Percentiles rank a stretch among this genome's conserved stretches.
Conservation (phyloP, 805 yeast species). For the Candida piceae region DNA sequence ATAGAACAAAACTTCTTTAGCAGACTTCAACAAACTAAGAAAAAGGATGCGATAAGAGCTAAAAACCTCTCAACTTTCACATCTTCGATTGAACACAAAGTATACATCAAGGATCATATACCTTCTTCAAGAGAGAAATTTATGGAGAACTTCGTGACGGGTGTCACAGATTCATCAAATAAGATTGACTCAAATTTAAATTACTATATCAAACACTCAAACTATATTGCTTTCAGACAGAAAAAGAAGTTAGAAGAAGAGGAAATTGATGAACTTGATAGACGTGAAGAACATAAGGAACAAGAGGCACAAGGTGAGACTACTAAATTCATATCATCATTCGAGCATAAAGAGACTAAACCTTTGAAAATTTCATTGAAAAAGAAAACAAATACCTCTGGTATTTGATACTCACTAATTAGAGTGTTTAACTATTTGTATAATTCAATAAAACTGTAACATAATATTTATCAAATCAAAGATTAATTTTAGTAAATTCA, state of each 20-base stretch:
- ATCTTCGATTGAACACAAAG: conserved; percentile 24
- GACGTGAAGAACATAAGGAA: conserved; percentile 31
- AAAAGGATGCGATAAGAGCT: conserved; percentile 26
- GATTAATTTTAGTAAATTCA: no score
- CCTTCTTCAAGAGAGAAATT: conserved; percentile 22
- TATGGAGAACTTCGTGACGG: conserved; percentile 25
- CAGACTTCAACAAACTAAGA: conserved; percentile 15
- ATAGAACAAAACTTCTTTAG: conserved; percentile 12
- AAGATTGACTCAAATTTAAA: conserved; percentile 29
- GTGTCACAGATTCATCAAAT: conserved; percentile 20
- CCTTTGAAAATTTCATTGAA: conserved; percentile 21
- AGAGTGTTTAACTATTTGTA: no score
- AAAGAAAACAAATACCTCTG: conserved; percentile 5
- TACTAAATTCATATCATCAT: conserved; percentile 14
- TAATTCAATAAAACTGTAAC: no score
- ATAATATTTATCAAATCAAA: no score
- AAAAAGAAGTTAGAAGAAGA: conserved; percentile 38
- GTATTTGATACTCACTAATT: no score
- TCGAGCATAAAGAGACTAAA: conserved; percentile 8
- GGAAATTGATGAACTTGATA: conserved; percentile 35
- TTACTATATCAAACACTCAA: conserved; percentile 39
- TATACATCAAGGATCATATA: conserved; percentile 15
- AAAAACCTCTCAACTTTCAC: conserved; percentile 32
- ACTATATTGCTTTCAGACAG: conserved; percentile 37
- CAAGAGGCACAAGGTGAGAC: conserved; percentile 7